Base-by-base conservation (phyloP, 352 stramenopile genomes). In the Pythium periplocum region DNA sequence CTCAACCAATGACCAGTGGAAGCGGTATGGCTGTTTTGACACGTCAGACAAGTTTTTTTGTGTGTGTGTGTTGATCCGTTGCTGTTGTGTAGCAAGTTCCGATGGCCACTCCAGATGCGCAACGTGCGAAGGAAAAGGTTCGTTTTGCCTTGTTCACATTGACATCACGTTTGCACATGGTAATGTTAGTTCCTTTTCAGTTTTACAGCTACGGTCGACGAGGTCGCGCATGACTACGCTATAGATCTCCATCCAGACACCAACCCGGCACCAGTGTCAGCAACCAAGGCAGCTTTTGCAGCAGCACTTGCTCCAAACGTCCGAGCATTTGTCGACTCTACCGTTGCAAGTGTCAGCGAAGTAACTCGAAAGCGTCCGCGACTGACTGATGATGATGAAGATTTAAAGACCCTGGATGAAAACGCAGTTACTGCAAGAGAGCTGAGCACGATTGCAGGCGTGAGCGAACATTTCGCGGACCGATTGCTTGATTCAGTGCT, bases 41-140 rank as follows among this genome's bases (percentile, higher is more conserved):
- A 26, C 17, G 17, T 26, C 17, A 26, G 17, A 26, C 17, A 26
- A 26, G 17, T 26, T 17, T 31, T 53, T 36, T 3, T 52, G 47
- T 52, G 17, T 52, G 47, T 26, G 17, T 26, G 17, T 26, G 17
- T 26, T 26, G 17, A 26, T 26, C 17, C 17, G 17, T 26, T 26
- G 17, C 17, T 26, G 17, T 26, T 26, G 17, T 26, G 8, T 51
- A 92, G 82, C 4, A 89, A 92, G 53, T 92, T 90, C 53, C 79
- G 82, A 17, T 92, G 82, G 82, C 82, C 82, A 36, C 59, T 83
- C 41, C 77, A 75, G 37, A 6, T 85, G 37, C 70, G 71, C 7
- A 92, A 90, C 44, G 44, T 89, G 32, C 69, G 68, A n/a, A 78
- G 71, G 36, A 67, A 55, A 10, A 64, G 78, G 82, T 90, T 26